Percentiles rank a stretch among this genome's conserved stretches.
These are phyloP conservation scores for Hypoxylon sp. DNA, from an alignment of 2,329 filamentous ascomycete species.

Conservation along the genomic window DNA sequence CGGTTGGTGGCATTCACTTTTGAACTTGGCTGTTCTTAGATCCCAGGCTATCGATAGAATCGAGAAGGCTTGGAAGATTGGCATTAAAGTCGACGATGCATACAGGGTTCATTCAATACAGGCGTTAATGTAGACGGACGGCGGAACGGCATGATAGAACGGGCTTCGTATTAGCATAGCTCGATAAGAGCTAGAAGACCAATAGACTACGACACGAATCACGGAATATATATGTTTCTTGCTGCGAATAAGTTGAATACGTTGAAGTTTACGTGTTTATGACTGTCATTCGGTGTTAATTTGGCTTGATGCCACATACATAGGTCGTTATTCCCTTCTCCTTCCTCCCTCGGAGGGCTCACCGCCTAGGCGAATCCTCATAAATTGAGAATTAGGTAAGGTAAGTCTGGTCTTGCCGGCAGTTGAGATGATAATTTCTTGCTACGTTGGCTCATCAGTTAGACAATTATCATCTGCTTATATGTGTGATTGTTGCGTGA, in stretches of 20 bases:
- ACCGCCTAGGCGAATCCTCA: too few species aligned
- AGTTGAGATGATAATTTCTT: too few species aligned
- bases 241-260: not conserved
- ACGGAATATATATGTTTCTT: not conserved
- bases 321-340: too few species aligned
- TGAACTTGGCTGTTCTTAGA: conserved; percentile 15
- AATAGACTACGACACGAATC: conserved; percentile 1
- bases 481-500: too few species aligned
- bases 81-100: conserved; percentile 29
- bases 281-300: not conserved
- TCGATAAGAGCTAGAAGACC: conserved; percentile 7
- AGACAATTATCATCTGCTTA: too few species aligned
- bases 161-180: conserved; percentile 25
- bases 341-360: too few species aligned
- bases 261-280: not conserved
- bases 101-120: conserved; percentile 23
- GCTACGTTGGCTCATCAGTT: too few species aligned
- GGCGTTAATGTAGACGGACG: conserved; percentile 42
- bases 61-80: conserved; percentile 25
- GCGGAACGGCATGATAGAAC: conserved; percentile 39
- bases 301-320: not conserved
- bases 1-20: conserved; percentile 12
- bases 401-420: too few species aligned
- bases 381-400: too few species aligned
- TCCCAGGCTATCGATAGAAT: conserved; percentile 20